These are phyloP conservation scores for Stephania cephalantha DNA, from an alignment of 164 flowering plant genomes.

Conservation along the genomic window DNA sequence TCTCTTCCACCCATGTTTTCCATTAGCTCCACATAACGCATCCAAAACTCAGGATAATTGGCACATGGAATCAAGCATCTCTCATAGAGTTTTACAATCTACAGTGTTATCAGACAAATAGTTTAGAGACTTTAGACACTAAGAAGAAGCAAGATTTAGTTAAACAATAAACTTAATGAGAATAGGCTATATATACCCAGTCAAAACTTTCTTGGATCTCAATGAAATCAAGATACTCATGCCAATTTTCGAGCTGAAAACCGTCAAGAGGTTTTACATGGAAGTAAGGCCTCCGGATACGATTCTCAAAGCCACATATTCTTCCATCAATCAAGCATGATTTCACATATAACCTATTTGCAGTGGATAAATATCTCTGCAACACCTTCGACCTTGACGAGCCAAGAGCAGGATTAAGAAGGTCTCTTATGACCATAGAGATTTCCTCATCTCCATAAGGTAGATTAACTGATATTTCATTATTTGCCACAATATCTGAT, in stretches of 20 bases:
- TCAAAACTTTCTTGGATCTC: slow-evolving; percentile 82
- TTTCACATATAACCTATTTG: slow-evolving; percentile 49
- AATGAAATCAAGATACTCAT: slow-evolving; percentile 70
- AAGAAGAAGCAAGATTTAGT: slow-evolving; percentile 2
- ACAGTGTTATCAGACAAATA: slow-evolving; percentile 13
- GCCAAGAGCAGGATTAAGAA: slow-evolving; percentile 39
- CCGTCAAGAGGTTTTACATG: slow-evolving; percentile 67
- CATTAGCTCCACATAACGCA: slow-evolving; percentile 77
- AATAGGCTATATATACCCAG: slow-evolving; percentile 45
- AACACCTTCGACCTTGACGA: slow-evolving; percentile 31
- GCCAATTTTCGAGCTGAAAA: slow-evolving; percentile 78
- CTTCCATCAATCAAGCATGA: slow-evolving; percentile 45
- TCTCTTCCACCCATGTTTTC: slow-evolving; percentile 87
- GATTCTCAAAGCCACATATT: slow-evolving; percentile 52
- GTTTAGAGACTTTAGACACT: slow-evolving; percentile 22
- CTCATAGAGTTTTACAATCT: slow-evolving; percentile 86
- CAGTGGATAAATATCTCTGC: slow-evolving; percentile 45
- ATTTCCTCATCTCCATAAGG: slow-evolving; percentile 37
- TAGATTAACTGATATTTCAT: slow-evolving; percentile 10
- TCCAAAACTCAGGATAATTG: slow-evolving; percentile 88
- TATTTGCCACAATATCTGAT: slow-evolving; percentile 18
- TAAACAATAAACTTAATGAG: slow-evolving; percentile 8
- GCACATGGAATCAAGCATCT: slow-evolving; percentile 95
- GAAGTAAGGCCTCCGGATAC: slow-evolving; percentile 65
- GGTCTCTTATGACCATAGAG: slow-evolving; percentile 34